Conservation (phyloP, 2,329 filamentous ascomycete species). For the Celoporthe dispersa region DNA sequence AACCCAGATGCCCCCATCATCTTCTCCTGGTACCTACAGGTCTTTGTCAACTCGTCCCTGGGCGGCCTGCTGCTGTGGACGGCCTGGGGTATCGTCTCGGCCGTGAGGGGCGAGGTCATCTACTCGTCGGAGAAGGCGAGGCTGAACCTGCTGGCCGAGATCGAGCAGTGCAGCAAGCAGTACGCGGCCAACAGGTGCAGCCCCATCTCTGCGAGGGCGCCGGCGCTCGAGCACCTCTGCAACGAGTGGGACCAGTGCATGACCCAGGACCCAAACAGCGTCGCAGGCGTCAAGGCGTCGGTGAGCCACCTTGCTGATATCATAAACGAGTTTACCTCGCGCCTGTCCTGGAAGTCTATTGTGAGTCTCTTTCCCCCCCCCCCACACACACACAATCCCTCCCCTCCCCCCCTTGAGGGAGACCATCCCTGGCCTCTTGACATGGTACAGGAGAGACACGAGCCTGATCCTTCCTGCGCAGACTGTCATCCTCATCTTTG, state of each 20-base stretch:
- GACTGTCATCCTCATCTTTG: constrained; percentile 56
- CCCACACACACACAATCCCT: too few relatives aligned
- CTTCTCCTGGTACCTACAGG: constrained; percentile 62
- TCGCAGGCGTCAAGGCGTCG: constrained; percentile 79
- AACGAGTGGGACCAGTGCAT: constrained; percentile 86
- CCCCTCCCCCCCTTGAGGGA: too few relatives aligned
- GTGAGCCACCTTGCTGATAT: constrained; percentile 90
- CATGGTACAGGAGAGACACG: not conserved
- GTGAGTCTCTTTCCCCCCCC: constrained; percentile 1
- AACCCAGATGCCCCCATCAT: constrained; percentile 64
- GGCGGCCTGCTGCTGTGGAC: constrained; percentile 64
- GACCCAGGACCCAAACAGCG: constrained; percentile 76
- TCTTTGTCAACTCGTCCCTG: constrained; percentile 67
- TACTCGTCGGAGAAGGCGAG: constrained; percentile 71
- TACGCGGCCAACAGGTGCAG: constrained; percentile 79
- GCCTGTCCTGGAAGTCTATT: constrained; percentile 29
- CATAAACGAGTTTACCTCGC: constrained; percentile 80
- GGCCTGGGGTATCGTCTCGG: constrained; percentile 69
- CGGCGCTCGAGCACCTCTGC: constrained; percentile 75
- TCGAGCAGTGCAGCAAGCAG: constrained; percentile 72
- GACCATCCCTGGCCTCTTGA: not conserved
- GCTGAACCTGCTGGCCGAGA: constrained; percentile 72
- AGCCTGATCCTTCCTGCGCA: constrained; percentile 33
- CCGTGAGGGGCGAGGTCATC: constrained; percentile 75
- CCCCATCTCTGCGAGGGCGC: constrained; percentile 63